phyloP scores from a whole-genome alignment of 1,284 basidiomycete genomes.

The Ceratobasidium sp. region DNA sequence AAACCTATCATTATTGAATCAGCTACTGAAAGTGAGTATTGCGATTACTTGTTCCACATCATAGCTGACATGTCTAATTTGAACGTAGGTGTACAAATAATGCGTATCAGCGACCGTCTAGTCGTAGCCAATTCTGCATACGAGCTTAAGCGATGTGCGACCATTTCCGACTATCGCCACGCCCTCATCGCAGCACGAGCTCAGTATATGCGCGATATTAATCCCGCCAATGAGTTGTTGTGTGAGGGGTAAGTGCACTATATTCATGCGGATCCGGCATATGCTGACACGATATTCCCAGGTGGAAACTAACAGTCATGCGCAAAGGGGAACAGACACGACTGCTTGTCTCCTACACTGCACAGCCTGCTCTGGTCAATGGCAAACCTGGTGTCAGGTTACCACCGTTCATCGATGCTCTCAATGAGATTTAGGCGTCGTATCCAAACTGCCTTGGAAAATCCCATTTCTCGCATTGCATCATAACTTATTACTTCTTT shows the following conservation, averaged over 20 bases:
- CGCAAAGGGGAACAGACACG: constrained; percentile 31
- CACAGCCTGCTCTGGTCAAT: constrained; percentile 23
- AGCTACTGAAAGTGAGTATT: constrained; percentile 8
- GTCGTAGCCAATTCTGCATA: constrained; percentile 29
- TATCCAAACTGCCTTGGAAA: too few relatives aligned
- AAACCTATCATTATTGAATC: constrained; percentile 21
- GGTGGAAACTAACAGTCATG: constrained; percentile 32
- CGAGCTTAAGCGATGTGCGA: constrained; percentile 16
- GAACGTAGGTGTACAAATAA: constrained; percentile 16
- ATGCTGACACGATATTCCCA: not conserved
- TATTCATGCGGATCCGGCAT: not conserved
- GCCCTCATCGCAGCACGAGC: constrained; percentile 30
- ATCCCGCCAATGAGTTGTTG: constrained; percentile 31
- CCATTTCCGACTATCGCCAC: constrained; percentile 22
- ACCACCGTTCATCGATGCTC: constrained; percentile 32
- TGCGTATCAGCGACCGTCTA: constrained; percentile 31
- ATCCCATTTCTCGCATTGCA: too few relatives aligned
- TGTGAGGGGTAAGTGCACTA: constrained; percentile 25
- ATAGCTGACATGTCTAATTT: not conserved
- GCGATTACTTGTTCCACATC: not conserved
- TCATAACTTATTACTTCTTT: constrained; percentile 20
- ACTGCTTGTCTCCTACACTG: constrained; percentile 25
- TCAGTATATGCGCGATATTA: constrained; percentile 38
- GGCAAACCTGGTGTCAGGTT: constrained; percentile 20
- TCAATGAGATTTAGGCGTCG: constrained; percentile 31